These are phyloP conservation scores for Panaeolus cyanescens DNA, from an alignment of 768 basidiomycete species.

Conservation along the genomic window DNA sequence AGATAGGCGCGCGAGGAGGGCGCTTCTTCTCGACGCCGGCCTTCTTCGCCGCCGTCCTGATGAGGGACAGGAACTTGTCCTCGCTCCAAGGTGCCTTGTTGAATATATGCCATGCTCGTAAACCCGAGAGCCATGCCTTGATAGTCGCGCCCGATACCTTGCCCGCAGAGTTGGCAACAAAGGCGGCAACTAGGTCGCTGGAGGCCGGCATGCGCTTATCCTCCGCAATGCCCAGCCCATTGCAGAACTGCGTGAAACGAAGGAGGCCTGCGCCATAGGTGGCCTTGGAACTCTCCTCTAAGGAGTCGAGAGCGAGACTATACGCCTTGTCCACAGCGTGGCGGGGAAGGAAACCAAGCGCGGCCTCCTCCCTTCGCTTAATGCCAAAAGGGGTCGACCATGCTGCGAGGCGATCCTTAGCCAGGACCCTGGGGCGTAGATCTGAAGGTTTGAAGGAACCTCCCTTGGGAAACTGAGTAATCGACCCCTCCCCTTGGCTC, in stretches of 20 bases:
- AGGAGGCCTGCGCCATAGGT: slow-evolving; percentile 34
- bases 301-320: slow-evolving; percentile 3
- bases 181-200: slow-evolving; percentile 23
- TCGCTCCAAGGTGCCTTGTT: slow-evolving; percentile 38
- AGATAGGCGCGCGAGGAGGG: slow-evolving; percentile 31
- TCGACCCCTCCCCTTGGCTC: no score
- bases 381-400: slow-evolving; percentile 20
- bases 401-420: no score
- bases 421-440: no score
- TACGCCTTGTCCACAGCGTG: not conserved
- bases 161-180: slow-evolving; percentile 13
- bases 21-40: slow-evolving; percentile 16
- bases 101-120: slow-evolving; percentile 31
- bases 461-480: no score
- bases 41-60: slow-evolving; percentile 17
- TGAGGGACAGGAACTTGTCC: slow-evolving; percentile 20
- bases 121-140: slow-evolving; percentile 26
- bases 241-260: slow-evolving; percentile 36
- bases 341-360: slow-evolving; percentile 8
- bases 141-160: slow-evolving; percentile 10
- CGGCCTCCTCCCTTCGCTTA: not conserved
- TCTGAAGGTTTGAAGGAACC: no score
- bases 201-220: slow-evolving; percentile 24
- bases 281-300: slow-evolving; percentile 17
- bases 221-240: slow-evolving; percentile 25